Conservation (phyloP, 768 basidiomycete species). For the Cantharellus cinnabarinus region DNA sequence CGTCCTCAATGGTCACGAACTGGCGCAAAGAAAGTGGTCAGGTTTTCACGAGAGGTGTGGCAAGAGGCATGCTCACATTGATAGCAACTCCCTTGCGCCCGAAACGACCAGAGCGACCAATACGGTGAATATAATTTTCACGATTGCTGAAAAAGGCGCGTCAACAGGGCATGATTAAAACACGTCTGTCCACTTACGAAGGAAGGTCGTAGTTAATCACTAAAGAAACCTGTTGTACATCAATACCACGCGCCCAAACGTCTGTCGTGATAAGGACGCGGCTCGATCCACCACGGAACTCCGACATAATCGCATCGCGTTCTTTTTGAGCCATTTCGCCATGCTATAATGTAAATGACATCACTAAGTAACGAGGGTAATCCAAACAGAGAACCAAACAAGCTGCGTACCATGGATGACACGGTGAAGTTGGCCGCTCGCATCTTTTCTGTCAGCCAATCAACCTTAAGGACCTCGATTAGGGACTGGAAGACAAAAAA, state of each 20-base stretch:
- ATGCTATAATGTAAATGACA: constrained; percentile 5
- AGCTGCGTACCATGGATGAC: constrained; percentile 11
- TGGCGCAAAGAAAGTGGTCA: constrained; percentile 14
- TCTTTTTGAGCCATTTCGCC: constrained; percentile 23
- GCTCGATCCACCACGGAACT: constrained; percentile 19
- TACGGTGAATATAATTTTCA: constrained; percentile 99
- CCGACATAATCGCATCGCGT: constrained; percentile 22
- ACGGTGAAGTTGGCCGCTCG: constrained; percentile 27
- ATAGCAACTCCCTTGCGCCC: constrained; percentile 99
- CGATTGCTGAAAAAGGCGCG: constrained; percentile 37
- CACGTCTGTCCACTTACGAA: constrained; percentile 4
- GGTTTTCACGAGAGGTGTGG: neutral
- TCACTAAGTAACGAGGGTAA: neutral
- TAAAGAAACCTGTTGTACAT: constrained; percentile 27
- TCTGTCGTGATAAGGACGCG: constrained; percentile 24
- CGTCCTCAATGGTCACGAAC: constrained; percentile 91
- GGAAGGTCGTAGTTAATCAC: constrained; percentile 27
- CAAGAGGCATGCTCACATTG: constrained; percentile 40
- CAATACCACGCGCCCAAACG: constrained; percentile 28
- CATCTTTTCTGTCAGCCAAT: constrained; percentile 30
- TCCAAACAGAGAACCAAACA: neutral
- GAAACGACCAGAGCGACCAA: constrained; percentile 96
- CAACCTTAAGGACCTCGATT: constrained; percentile 12
- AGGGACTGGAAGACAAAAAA: too few relatives aligned
- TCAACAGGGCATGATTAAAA: neutral